Evolutionary conservation across 352 stramenopile genomes (phyloP).

Genomic region (Lagenidium sp.): DNA sequence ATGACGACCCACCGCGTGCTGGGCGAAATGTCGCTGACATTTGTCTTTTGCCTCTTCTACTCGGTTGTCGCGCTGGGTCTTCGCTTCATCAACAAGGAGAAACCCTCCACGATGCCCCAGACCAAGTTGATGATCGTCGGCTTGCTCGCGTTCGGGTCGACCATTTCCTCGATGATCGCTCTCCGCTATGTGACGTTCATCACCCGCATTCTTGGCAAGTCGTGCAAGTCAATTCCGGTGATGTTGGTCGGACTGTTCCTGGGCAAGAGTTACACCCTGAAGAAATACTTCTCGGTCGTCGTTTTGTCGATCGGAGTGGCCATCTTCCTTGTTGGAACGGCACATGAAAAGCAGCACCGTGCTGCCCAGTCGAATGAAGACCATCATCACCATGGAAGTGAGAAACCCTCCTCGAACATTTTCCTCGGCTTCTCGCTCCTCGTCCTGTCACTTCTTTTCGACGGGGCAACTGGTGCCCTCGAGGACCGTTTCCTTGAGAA

Average conservation of each 20-base stretch:
- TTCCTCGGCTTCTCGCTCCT: slow-evolving; percentile 57
- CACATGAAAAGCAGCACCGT: slow-evolving; percentile 57
- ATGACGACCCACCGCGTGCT: slow-evolving; percentile 78
- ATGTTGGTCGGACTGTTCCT: slow-evolving; percentile 73
- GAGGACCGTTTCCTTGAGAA: slow-evolving; percentile 79
- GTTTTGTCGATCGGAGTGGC: slow-evolving; percentile 67
- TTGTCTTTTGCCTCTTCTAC: slow-evolving; percentile 77
- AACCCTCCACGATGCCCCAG: slow-evolving; percentile 63
- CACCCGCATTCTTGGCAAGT: slow-evolving; percentile 80
- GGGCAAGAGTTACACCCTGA: slow-evolving; percentile 67
- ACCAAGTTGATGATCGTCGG: slow-evolving; percentile 54
- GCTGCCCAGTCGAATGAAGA: slow-evolving; percentile 29
- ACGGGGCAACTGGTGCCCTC: slow-evolving; percentile 67
- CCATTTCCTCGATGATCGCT: slow-evolving; percentile 74
- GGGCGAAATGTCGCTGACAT: slow-evolving; percentile 77
- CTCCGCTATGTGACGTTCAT: slow-evolving; percentile 84
- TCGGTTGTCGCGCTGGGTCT: slow-evolving; percentile 53
- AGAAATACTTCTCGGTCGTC: slow-evolving; percentile 78
- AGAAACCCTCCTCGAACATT: slow-evolving; percentile 57
- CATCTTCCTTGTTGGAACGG: slow-evolving; percentile 65
- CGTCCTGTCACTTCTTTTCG: slow-evolving; percentile 65
- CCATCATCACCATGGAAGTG: slow-evolving; percentile 22
- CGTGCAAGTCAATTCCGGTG: slow-evolving; percentile 82
- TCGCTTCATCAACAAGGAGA: slow-evolving; percentile 47
- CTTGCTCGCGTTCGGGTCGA: slow-evolving; percentile 65